Conservation (phyloP, 306 rosid species). For the Luffa acutangula region DNA sequence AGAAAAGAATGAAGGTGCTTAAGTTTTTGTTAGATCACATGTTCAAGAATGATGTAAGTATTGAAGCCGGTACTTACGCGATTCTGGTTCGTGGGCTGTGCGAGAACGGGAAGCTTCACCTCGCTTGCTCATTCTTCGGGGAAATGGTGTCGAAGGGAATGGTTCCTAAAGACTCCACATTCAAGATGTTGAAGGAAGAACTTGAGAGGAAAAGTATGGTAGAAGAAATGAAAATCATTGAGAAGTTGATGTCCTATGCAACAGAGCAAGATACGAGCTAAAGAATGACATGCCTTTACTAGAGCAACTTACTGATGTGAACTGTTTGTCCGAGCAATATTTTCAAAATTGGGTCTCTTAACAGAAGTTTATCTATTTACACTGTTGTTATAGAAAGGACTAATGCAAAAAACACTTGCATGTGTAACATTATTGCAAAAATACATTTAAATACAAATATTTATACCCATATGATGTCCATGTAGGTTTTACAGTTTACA, state of each 20-base stretch:
- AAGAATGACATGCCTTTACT: not conserved
- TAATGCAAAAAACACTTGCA: not conserved
- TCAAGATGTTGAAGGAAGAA: conserved; percentile 29
- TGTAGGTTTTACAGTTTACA: not conserved
- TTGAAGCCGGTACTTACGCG: conserved; percentile 45
- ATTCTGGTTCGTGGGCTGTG: conserved; percentile 45
- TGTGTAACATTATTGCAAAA: not conserved
- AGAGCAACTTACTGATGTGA: not conserved
- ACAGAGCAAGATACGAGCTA: not conserved
- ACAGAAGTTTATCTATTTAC: not conserved
- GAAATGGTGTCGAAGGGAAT: conserved; percentile 31
- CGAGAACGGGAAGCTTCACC: conserved; percentile 33
- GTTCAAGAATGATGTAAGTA: conserved; percentile 52
- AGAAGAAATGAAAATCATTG: conserved; percentile 36
- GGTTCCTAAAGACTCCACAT: conserved; percentile 21
- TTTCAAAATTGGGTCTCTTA: not conserved
- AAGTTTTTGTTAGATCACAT: conserved; percentile 61
- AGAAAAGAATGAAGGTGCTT: conserved; percentile 79
- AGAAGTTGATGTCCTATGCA: conserved; percentile 36
- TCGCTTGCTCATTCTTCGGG: conserved; percentile 13
- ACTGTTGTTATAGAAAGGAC: not conserved
- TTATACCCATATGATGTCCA: not conserved
- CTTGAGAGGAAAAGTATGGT: conserved; percentile 52
- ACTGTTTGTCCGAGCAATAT: not conserved
- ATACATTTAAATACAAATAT: not conserved